Evolutionary conservation across 768 basidiomycete species (phyloP).

Genomic region (Rhizopogon rudus): DNA sequence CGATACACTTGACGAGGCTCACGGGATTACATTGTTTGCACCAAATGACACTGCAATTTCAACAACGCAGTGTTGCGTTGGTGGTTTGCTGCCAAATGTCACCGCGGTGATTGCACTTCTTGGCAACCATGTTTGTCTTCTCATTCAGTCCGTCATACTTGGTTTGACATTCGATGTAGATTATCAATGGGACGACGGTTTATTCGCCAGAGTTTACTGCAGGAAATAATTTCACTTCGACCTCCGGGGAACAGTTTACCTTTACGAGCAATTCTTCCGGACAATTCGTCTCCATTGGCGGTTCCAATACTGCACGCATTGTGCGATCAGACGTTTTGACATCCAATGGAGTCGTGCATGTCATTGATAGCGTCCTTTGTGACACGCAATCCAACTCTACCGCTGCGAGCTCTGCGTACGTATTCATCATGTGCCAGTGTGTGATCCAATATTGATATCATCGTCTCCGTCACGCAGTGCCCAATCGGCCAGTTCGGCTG

Average conservation of each 20-base stretch:
- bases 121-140: conserved; percentile 51
- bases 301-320: conserved; percentile 46
- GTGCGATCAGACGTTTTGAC: conserved; percentile 54
- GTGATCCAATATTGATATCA: not conserved
- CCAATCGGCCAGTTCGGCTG: conserved; percentile 46
- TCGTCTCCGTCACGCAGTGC: conserved; percentile 18
- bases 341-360: conserved; percentile 66
- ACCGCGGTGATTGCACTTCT: conserved; percentile 43
- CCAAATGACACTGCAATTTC: conserved; percentile 51
- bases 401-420: conserved; percentile 53
- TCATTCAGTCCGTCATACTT: not conserved
- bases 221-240: conserved; percentile 39
- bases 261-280: conserved; percentile 55
- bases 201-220: conserved; percentile 51
- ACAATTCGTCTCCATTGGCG: conserved; percentile 43
- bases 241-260: conserved; percentile 49
- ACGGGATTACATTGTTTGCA: conserved; percentile 65
- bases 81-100: conserved; percentile 36
- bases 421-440: conserved; percentile 2
- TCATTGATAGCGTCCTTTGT: conserved; percentile 50
- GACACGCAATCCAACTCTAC: conserved; percentile 36
- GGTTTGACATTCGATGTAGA: conserved; percentile 24
- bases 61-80: conserved; percentile 27
- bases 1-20: conserved; percentile 28
- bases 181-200: conserved; percentile 63